These are phyloP conservation scores for Diaporthe sp. DNA, from an alignment of 2,329 filamentous ascomycete species.

Conservation along the genomic window DNA sequence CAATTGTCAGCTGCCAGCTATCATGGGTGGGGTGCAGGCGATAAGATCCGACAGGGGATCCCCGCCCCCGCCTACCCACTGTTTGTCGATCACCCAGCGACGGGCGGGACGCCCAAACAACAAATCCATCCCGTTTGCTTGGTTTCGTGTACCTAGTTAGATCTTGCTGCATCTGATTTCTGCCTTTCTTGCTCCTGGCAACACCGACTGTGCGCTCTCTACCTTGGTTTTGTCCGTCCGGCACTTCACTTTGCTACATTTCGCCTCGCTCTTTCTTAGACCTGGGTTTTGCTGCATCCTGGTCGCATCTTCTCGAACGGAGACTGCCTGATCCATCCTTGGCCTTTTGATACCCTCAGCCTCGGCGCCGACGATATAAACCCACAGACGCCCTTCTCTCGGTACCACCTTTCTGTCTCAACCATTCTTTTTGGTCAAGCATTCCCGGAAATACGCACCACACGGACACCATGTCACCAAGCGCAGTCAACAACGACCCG, in stretches of 20 bases:
- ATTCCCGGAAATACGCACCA: neutral
- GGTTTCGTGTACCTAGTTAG: neutral
- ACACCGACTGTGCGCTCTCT: neutral
- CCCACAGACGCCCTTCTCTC: neutral
- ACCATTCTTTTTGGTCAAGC: neutral
- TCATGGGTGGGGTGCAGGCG: neutral
- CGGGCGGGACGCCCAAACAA: conserved; percentile 5
- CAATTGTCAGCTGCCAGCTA: conserved; percentile 22
- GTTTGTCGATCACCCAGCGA: conserved; percentile 20
- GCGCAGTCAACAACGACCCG: conserved; percentile 32
- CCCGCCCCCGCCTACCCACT: conserved; percentile 20
- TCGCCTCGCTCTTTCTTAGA: neutral
- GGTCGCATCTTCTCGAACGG: neutral
- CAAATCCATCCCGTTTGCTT: neutral
- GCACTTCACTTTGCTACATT: neutral
- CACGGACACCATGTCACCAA: conserved; percentile 35
- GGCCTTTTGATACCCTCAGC: neutral
- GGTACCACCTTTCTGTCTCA: neutral
- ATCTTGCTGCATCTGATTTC: neutral
- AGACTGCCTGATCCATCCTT: neutral
- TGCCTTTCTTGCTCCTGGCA: neutral
- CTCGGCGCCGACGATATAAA: neutral
- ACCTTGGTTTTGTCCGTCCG: neutral
- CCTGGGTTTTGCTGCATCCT: neutral
- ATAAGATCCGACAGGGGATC: conserved; percentile 24